These are phyloP conservation scores for Symbiodinium natans DNA, from an alignment of 73 alveolate genomes.

Conservation along the genomic window DNA sequence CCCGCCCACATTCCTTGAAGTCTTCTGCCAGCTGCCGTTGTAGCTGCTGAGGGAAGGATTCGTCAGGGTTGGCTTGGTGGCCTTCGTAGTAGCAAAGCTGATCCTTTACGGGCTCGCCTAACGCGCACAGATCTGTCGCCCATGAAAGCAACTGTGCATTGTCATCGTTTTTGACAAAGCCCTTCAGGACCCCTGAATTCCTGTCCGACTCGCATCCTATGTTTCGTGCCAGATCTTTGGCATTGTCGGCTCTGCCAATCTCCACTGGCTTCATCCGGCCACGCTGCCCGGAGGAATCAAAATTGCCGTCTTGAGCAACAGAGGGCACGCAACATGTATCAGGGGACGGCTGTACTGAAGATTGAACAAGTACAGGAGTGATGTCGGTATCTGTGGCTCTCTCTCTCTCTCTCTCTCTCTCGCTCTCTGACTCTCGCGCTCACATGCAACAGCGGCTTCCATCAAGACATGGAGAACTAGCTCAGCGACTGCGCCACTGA, in stretches of 20 bases:
- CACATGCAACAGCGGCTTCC: too few relatives aligned
- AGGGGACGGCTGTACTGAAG: too few relatives aligned
- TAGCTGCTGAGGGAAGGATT: slow-evolving; percentile 43
- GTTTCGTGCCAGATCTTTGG: not conserved
- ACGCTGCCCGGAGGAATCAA: too few relatives aligned
- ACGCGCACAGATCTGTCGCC: slow-evolving; percentile 29
- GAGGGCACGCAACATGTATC: too few relatives aligned
- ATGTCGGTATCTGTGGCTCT: too few relatives aligned
- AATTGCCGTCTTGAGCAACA: too few relatives aligned
- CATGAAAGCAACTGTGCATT: not conserved
- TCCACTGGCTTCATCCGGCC: slow-evolving; percentile 37
- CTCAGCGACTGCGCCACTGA: too few relatives aligned
- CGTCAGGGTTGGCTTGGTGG: slow-evolving; percentile 23
- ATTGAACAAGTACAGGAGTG: too few relatives aligned
- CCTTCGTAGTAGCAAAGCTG: slow-evolving; percentile 85
- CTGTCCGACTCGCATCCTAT: not conserved
- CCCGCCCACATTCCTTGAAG: slow-evolving; percentile 10
- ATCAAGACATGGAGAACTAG: too few relatives aligned
- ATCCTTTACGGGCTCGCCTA: slow-evolving; percentile 74
- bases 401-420: too few relatives aligned
- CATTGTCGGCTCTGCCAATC: not conserved
- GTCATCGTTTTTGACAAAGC: not conserved
- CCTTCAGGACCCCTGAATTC: slow-evolving; percentile 33
- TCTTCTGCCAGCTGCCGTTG: slow-evolving; percentile 53
- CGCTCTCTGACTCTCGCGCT: too few relatives aligned